These are phyloP conservation scores for Cornus florida DNA, from an alignment of 148 eudicot genomes.

Conservation along the genomic window DNA sequence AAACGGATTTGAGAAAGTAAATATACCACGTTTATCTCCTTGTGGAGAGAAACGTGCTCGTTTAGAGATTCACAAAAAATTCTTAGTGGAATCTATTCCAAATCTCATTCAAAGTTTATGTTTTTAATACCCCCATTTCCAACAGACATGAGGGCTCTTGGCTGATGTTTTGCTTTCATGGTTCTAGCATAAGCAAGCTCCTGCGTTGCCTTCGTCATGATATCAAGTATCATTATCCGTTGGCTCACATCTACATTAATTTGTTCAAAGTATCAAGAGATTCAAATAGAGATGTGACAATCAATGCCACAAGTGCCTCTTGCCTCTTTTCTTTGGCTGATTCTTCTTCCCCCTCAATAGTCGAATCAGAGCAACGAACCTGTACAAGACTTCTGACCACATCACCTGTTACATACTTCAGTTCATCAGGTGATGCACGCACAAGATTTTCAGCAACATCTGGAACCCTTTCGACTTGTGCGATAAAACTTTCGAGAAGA, in stretches of 20 bases:
- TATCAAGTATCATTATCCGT: constrained; percentile 84
- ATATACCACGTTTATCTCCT: no score
- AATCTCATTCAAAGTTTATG: no score
- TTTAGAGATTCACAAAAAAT: no score
- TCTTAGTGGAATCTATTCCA: no score
- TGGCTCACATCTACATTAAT: constrained; percentile 78
- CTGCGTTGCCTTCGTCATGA: constrained; percentile 87
- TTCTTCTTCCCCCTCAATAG: constrained; percentile 84
- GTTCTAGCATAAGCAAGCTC: constrained; percentile 74
- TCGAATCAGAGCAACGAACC: constrained; percentile 73
- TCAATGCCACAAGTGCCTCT: constrained; percentile 71
- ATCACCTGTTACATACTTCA: constrained; percentile 64
- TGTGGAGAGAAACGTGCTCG: no score
- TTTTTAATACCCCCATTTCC: no score
- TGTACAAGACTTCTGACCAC: constrained; percentile 72
- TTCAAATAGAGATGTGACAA: constrained; percentile 75
- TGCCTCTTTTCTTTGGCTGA: constrained; percentile 88
- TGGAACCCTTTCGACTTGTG: constrained; percentile 82
- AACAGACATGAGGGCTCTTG: constrained; percentile 57
- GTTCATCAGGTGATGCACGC: constrained; percentile 93
- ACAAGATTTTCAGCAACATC: constrained; percentile 88
- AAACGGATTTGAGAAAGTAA: no score
- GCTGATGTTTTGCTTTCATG: constrained; percentile 33
- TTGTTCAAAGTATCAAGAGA: constrained; percentile 67
- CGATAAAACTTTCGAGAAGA: background rate